Evolutionary conservation across 129 eudicot species (phyloP), one percentile per base, ranked within the genome.

Genomic region (Kitagawia praeruptora): DNA sequence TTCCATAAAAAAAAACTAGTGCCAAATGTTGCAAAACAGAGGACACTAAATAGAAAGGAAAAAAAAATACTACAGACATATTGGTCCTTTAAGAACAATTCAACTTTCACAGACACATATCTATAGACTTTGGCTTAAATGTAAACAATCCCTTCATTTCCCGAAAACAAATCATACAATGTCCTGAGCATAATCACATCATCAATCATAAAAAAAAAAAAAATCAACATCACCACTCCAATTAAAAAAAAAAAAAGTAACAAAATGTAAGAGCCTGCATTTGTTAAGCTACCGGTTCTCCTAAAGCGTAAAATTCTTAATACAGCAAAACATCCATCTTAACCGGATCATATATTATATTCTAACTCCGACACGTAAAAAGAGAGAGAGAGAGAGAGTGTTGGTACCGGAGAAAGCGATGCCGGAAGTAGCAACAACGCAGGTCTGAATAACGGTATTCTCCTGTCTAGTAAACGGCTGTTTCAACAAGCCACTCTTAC

Each of bases 401-500:
- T 23, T 39, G 0, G 44, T 78, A 94, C 98, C 98, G 83, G 93
- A 88, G 79, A 94, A 94, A 34, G 98, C 98, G 25, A 94, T 94
- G 78, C 98, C 98, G 80, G 98, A 92, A 73, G 96, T 78, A 37
- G 98, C 98, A 21, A 94, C 98, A 46, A 94, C 98, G 58, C 98
- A 94, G 0, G 98, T 94, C 92, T 91, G 98, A 83, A 94, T 94
- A 18, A 94, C 97, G 1, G 98, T 94, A 79, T 94, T 94, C 82
- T 94, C 98, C 45, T 94, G 98, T 72, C 98, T 64, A 3, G 98
- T 94, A 64, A 94, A 94, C 12, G 98, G 98, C 82, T 94, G 98
- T 74, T 84, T 83, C 48, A 94, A 53, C 71, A 92, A 11, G 10
- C 98, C 98, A 11, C 93, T 84, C 79, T 88, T 92, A 12, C 84